A percentile compares a stretch with the other conserved stretches of the same genome.
Evolutionary conservation across 495 filamentous ascomycete genomes (phyloP).

Genomic region (Annulohypoxylon maeteangense): DNA sequence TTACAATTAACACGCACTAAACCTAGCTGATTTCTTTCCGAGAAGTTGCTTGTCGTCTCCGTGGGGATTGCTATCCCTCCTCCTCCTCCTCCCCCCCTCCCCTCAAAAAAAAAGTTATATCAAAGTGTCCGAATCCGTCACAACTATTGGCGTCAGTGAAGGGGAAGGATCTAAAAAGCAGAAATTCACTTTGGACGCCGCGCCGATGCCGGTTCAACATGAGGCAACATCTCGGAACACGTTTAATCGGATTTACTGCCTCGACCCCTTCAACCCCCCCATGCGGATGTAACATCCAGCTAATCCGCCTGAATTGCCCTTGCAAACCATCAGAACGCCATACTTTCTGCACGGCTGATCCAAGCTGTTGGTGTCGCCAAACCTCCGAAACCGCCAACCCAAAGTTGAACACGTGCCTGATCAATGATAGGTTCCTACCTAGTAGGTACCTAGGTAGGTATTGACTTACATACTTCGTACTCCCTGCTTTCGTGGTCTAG

Average conservation of each 20-base stretch:
- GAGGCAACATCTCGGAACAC: constrained; percentile 21
- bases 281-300: constrained; percentile 27
- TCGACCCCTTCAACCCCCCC: constrained; percentile 10
- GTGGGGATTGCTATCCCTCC: too few species aligned
- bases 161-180: constrained; percentile 1
- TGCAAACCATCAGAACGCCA: constrained; percentile 18
- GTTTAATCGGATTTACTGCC: neutral
- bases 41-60: neutral
- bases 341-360: constrained; percentile 34
- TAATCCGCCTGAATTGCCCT: constrained; percentile 42
- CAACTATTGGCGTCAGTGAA: constrained; percentile 5
- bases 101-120: neutral
- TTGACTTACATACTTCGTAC: too few species aligned
- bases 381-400: constrained; percentile 5
- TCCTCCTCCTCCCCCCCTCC: neutral
- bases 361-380: constrained; percentile 33
- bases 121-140: neutral
- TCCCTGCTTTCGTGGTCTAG: neutral
- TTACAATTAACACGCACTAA: constrained; percentile 1
- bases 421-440: too few species aligned
- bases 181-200: constrained; percentile 16
- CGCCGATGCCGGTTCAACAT: constrained; percentile 41
- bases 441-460: neutral
- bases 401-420: constrained; percentile 4
- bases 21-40: neutral